Base-by-base conservation (phyloP, 768 basidiomycete genomes). In the Boletus patriciae region DNA sequence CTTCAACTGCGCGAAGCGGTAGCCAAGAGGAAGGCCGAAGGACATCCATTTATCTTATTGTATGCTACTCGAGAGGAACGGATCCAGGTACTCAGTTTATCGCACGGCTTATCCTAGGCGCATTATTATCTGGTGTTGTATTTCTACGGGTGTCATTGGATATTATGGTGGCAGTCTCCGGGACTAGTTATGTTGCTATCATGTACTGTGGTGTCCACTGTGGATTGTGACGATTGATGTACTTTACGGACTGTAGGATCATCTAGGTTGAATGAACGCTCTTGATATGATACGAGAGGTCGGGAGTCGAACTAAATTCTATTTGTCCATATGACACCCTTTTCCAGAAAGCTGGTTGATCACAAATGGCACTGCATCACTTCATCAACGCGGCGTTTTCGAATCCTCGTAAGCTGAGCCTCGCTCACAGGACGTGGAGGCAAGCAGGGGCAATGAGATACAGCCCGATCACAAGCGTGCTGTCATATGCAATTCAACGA, bases 11-110 rank as follows among this genome's bases (percentile, higher is more conserved):
- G 88, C 21, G 90, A 92, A 36, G 80, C 86, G 2, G 80, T 83
- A 4, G 70, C 74, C 23, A 87, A 83, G 62, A 78, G 81, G 29
- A 88, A 83, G 61, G 71, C 75, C 1, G 90, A 91, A 55, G 86
- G 86, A 8, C 79, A 84, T 53, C 68, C 72, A 4, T 90, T 84
- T 60, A 61, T 90, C 13, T 66, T 91, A 13, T 68, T 91, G 49
- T 88, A 85, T 66, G 79, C 83, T 42, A 83, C 87, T 25, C 77
- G 83, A 52, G 90, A 91, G 55, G 89, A 90, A 54, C 80, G 85
- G 34, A 77, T 83, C 12, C 86, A 86, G 60, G 72, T 92, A 34
- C 76, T 90, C 55, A 74, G 73, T 55, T 63, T 84, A 9, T 64
- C 66, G 23, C 62, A 59, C 6, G 40, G 51, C 4, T 34, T 38